Evolutionary conservation across 164 flowering plant species (phyloP), one percentile per base, ranked within the genome.

Genomic region (Cinnamomum chago): DNA sequence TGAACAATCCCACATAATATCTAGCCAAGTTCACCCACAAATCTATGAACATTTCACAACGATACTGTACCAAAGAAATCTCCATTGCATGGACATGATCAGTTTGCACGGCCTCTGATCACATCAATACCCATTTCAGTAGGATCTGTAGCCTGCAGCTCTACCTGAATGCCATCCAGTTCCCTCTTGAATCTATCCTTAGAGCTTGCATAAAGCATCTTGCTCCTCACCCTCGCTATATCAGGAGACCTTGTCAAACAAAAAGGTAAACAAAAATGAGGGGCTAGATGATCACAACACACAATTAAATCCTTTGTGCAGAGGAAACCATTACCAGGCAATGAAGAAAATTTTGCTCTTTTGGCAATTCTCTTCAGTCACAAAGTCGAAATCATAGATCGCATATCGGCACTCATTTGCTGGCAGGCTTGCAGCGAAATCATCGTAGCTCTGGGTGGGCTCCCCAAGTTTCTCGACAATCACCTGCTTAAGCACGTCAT

Each of bases 321-420:
- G 65, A 58, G 2, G 22, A 5, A 15, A 67, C 11, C 5, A 20
- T 67, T 84, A 89, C 92, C 90, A 87, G 5, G 90, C 92, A 76
- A 89, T 89, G 88, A 87, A 89, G 82, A 88, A 85, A 28, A 89
- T 89, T 77, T 85, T 85, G 88, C 92, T 89, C 68, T 88, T 89
- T 58, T 83, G 91, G 81, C 79, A 76, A 65, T 85, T 85, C 83
- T 88, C 92, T 28, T 62, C 83, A 0, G 92, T 89, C 35, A 87
- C 81, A 68, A 86, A 89, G 79, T 89, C 92, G 67, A 82, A 89
- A 81, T 89, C 92, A 81, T 84, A 89, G 50, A 89, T 85, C 67
- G 86, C 85, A 73, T 87, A 88, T 11, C 92, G 88, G 50, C 92
- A 89, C 66, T 89, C 92, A 76, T 89, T 81, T 1, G 80, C 86